Evolutionary conservation across 805 yeast species (phyloP).

Genomic region (Candida quercuum): DNA sequence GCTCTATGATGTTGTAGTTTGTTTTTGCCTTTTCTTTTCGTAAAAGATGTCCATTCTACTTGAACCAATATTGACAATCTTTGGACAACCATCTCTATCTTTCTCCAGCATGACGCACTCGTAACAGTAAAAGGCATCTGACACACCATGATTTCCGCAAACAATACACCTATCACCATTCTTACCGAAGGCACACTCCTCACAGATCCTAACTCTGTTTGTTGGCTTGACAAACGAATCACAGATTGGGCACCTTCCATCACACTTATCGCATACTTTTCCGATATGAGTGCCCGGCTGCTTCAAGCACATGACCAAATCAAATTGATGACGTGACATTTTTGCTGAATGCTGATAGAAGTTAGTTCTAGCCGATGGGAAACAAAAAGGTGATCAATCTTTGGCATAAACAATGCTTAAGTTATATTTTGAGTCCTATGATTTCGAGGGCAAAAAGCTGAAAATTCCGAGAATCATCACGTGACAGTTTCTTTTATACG

Average conservation of each 20-base stretch:
- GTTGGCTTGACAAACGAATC: slow-evolving; percentile 78
- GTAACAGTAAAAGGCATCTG: slow-evolving; percentile 76
- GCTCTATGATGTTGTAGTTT: slow-evolving; percentile 11
- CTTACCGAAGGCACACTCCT: slow-evolving; percentile 78
- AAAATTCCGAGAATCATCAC: not conserved
- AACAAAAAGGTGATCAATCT: no score
- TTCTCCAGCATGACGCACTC: slow-evolving; percentile 79
- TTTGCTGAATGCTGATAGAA: no score
- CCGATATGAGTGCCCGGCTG: slow-evolving; percentile 78
- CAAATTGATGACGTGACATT: slow-evolving; percentile 90
- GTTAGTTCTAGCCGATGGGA: no score
- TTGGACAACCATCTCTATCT: slow-evolving; percentile 91
- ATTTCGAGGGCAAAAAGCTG: no score
- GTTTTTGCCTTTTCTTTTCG: slow-evolving; percentile 41
- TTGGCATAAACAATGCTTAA: no score
- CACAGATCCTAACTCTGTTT: slow-evolving; percentile 66
- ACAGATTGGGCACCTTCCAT: slow-evolving; percentile 87
- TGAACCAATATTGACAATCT: slow-evolving; percentile 76
- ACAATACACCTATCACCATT: slow-evolving; percentile 63
- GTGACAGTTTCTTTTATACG: not conserved
- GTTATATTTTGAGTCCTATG: no score
- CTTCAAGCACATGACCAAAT: slow-evolving; percentile 75
- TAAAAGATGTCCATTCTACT: slow-evolving; percentile 60
- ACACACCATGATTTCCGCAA: slow-evolving; percentile 62
- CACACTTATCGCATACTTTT: slow-evolving; percentile 75